Percentiles rank a stretch among this genome's conserved stretches.
Evolutionary conservation across 176 grass and related monocot species (phyloP).

Genomic region (Oryza australiensis): DNA sequence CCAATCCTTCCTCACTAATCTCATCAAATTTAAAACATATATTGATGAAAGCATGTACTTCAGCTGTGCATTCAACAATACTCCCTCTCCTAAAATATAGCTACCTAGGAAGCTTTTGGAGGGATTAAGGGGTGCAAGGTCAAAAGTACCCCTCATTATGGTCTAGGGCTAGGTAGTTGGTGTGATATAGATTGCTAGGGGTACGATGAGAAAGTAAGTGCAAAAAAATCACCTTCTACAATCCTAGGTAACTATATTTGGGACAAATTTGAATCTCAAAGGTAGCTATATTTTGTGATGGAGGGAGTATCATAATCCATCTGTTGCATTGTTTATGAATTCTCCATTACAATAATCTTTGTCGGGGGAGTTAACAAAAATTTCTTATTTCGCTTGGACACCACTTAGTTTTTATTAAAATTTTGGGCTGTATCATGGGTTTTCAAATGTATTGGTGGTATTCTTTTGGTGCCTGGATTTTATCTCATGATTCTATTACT

Average conservation of each 20-base stretch:
- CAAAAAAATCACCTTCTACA: too few species aligned
- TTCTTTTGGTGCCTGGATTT: slow-evolving; percentile 11
- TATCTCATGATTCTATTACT: slow-evolving; percentile 17
- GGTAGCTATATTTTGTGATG: too few species aligned
- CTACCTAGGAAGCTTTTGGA: too few species aligned
- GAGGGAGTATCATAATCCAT: background rate
- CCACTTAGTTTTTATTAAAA: background rate
- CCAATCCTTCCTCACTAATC: background rate
- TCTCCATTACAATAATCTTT: background rate
- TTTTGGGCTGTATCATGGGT: background rate
- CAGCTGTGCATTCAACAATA: background rate
- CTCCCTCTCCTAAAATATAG: too few species aligned
- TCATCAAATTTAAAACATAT: background rate
- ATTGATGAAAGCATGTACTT: background rate
- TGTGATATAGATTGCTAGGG: too few species aligned
- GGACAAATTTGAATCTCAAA: too few species aligned
- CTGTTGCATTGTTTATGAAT: background rate
- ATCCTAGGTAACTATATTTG: too few species aligned
- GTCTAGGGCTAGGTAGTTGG: too few species aligned
- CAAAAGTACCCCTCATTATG: too few species aligned
- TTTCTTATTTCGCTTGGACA: background rate
- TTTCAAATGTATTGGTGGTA: background rate
- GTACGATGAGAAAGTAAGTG: too few species aligned
- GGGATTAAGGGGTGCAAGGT: too few species aligned
- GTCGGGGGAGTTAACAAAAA: background rate